These are phyloP conservation scores for Ceriops decandra DNA, from an alignment of 345 rosid species.

Conservation along the genomic window DNA sequence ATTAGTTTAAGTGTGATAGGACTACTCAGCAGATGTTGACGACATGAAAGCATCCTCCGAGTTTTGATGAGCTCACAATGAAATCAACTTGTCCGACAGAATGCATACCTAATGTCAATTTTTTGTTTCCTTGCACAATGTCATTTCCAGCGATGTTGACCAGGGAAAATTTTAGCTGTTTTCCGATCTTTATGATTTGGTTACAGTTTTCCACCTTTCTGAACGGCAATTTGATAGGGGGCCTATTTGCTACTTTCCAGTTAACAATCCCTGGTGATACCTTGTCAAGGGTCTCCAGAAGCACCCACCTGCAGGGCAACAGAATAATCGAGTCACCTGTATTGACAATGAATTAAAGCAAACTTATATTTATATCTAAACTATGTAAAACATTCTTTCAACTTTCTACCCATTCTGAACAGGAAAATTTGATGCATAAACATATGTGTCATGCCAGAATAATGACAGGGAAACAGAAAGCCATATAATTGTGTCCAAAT, in stretches of 20 bases:
- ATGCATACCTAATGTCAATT: constrained; percentile 72
- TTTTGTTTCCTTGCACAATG: constrained; percentile 92
- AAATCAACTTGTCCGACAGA: background rate
- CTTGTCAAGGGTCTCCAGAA: constrained; percentile 90
- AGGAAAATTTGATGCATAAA: background rate
- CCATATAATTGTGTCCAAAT: no score
- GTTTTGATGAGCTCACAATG: background rate
- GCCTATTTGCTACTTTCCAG: constrained; percentile 92
- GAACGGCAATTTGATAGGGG: constrained; percentile 94
- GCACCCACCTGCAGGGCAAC: constrained; percentile 66
- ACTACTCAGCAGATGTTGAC: background rate
- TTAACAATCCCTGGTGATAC: constrained; percentile 91
- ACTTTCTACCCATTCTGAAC: background rate
- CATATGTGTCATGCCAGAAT: background rate
- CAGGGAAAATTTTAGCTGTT: constrained; percentile 89
- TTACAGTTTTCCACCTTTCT: constrained; percentile 97
- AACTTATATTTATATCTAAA: background rate
- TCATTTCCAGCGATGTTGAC: constrained; percentile 96
- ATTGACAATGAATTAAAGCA: constrained; percentile 4
- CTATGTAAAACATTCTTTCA: background rate
- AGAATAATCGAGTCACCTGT: constrained; percentile 11
- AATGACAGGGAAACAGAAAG: background rate
- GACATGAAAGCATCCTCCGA: background rate
- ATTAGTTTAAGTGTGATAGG: background rate
- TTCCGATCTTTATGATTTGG: constrained; percentile 91